Evolutionary conservation across 768 basidiomycete genomes (phyloP).

Genomic region (Infundibulicybe gibba): DNA sequence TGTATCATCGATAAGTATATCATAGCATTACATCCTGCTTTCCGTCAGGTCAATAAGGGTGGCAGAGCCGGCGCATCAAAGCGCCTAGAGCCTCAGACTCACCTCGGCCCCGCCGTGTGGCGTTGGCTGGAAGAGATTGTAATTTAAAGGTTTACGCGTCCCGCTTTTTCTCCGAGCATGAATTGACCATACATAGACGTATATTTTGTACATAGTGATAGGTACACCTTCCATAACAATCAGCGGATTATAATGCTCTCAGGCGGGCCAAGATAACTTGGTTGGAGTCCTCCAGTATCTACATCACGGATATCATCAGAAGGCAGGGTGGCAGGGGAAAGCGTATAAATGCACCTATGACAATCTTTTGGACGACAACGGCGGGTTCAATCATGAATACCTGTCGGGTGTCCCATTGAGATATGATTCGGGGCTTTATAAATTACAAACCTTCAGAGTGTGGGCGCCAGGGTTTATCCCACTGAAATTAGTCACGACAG

Average conservation of each 20-base stretch:
- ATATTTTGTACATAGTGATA: too few species aligned
- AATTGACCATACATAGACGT: too few species aligned
- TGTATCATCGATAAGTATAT: too few species aligned
- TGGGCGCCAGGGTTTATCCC: constrained; percentile 46
- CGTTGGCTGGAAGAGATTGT: too few species aligned
- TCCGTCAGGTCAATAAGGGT: too few species aligned
- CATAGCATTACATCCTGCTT: too few species aligned
- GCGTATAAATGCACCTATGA: constrained; percentile 36
- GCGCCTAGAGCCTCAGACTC: too few species aligned
- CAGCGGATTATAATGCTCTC: constrained; percentile 35
- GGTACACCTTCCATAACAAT: background rate
- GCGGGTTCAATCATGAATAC: constrained; percentile 53
- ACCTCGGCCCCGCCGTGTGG: too few species aligned
- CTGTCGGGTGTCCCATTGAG: constrained; percentile 14
- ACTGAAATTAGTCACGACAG: constrained; percentile 31
- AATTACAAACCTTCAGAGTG: constrained; percentile 43
- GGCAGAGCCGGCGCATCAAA: too few species aligned
- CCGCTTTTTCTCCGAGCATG: too few species aligned
- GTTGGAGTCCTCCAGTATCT: constrained; percentile 51
- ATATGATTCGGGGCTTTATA: background rate
- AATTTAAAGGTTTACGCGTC: too few species aligned
- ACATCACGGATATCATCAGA: background rate
- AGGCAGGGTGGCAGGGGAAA: too few species aligned
- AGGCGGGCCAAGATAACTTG: constrained; percentile 58
- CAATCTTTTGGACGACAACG: constrained; percentile 54